phyloP scores from a whole-genome alignment of 1,284 basidiomycete species.

The Marasmius tenuissimus region DNA sequence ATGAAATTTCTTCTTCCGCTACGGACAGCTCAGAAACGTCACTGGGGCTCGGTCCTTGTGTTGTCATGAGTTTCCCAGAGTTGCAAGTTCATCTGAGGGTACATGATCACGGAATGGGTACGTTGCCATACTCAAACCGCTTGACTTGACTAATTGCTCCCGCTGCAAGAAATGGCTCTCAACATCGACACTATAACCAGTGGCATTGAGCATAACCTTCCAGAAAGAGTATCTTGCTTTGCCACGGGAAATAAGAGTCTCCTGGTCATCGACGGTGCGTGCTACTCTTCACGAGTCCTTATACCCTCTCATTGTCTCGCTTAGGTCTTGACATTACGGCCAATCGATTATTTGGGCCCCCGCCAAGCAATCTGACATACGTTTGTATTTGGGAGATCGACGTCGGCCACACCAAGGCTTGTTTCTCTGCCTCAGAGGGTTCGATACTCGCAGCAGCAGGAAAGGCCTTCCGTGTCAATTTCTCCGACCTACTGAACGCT shows the following conservation, averaged over 20 bases:
- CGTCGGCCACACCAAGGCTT: constrained; percentile 61
- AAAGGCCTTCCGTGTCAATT: constrained; percentile 68
- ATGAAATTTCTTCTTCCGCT: constrained; percentile 38
- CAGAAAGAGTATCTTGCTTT: constrained; percentile 40
- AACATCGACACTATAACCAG: constrained; percentile 66
- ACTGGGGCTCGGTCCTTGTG: constrained; percentile 49
- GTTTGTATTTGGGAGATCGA: constrained; percentile 88
- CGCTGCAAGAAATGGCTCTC: constrained; percentile 68
- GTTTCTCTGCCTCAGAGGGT: constrained; percentile 58
- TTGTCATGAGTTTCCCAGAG: constrained; percentile 63
- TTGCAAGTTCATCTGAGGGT: constrained; percentile 76
- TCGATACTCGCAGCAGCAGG: constrained; percentile 52
- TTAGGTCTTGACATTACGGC: constrained; percentile 78
- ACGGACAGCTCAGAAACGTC: constrained; percentile 20
- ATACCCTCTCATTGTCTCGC: constrained; percentile 19
- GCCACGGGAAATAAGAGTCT: constrained; percentile 32
- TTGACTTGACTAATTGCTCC: constrained; percentile 8
- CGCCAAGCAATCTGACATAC: constrained; percentile 82
- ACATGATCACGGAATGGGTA: constrained; percentile 89
- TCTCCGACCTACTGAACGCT: constrained; percentile 74
- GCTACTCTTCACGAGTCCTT: background rate
- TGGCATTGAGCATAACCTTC: constrained; percentile 47
- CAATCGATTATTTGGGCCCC: constrained; percentile 85
- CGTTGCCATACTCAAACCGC: constrained; percentile 17
- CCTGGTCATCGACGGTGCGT: constrained; percentile 65